Conservation (phyloP, 2,329 filamentous ascomycete species). For the Penicillium sp. region DNA sequence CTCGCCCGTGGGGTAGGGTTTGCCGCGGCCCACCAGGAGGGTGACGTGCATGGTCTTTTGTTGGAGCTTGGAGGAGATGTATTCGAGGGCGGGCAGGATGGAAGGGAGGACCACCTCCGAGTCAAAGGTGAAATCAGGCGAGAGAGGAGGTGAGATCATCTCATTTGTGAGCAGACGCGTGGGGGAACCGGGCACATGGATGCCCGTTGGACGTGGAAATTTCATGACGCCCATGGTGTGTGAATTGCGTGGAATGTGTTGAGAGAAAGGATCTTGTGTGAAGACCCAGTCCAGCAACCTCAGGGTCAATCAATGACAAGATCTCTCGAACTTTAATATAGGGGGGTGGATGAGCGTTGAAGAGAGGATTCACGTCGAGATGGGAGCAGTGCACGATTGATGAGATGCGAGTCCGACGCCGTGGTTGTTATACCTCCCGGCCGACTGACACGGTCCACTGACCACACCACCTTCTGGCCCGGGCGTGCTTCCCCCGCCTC, state of each 20-base stretch:
- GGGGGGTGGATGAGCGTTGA: no score
- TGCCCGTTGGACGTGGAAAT: conserved; percentile 30
- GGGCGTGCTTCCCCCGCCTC: no score
- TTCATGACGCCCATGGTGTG: conserved; percentile 32
- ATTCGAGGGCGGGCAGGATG: conserved; percentile 36
- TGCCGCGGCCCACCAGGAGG: conserved; percentile 36
- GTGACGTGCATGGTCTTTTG: conserved; percentile 37
- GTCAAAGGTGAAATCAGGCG: conserved; percentile 34
- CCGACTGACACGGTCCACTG: no score
- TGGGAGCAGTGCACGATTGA: no score
- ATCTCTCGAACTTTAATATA: no score
- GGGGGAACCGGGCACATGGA: conserved; percentile 32
- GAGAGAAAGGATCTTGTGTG: no score
- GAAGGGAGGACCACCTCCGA: conserved; percentile 33
- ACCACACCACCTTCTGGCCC: neutral
- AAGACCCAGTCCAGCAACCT: no score
- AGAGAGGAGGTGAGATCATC: conserved; percentile 40
- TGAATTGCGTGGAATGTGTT: no score
- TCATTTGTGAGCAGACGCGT: conserved; percentile 32
- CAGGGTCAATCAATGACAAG: no score
- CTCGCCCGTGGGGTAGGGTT: conserved; percentile 35
- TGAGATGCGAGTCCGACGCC: no score
- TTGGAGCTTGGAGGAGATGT: conserved; percentile 38
- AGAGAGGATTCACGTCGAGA: no score
- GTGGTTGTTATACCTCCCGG: no score